phyloP scores from a whole-genome alignment of 495 filamentous ascomycete species.

The Bryoglossum gracile region DNA sequence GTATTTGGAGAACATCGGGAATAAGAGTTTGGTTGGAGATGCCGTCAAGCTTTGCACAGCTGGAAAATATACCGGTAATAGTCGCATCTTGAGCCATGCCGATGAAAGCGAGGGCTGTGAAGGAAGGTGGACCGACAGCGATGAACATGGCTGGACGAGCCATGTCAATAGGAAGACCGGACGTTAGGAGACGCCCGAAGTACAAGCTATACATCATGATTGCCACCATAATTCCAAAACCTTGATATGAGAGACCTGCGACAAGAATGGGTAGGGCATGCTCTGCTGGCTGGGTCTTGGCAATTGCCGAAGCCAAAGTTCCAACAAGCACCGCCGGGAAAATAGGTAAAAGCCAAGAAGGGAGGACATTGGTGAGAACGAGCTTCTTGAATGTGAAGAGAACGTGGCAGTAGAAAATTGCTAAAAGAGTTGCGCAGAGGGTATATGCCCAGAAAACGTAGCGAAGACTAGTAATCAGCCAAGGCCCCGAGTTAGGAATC shows the following conservation, averaged over 20 bases:
- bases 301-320: constrained; percentile 36
- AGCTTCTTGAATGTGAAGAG: constrained; percentile 41
- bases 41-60: constrained; percentile 29
- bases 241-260: constrained; percentile 44
- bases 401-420: constrained; percentile 43
- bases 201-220: constrained; percentile 41
- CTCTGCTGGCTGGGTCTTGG: constrained; percentile 35
- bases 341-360: constrained; percentile 49
- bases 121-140: constrained; percentile 58
- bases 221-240: constrained; percentile 42
- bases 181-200: constrained; percentile 27
- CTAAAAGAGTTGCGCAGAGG: constrained; percentile 32
- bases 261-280: constrained; percentile 39
- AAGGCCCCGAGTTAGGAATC: constrained; percentile 34
- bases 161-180: constrained; percentile 22
- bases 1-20: constrained; percentile 35
- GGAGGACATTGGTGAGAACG: constrained; percentile 34
- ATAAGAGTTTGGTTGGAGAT: constrained; percentile 18
- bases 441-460: constrained; percentile 49
- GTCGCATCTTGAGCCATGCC: constrained; percentile 47
- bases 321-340: constrained; percentile 50
- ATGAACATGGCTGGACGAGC: constrained; percentile 55
- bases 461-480: constrained; percentile 36
- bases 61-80: constrained; percentile 26
- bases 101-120: constrained; percentile 62